Percentiles rank a stretch among this genome's conserved stretches.
These are phyloP conservation scores for Kentomonas sorsogonicus DNA, from an alignment of 208 protist species.

Conservation along the genomic window DNA sequence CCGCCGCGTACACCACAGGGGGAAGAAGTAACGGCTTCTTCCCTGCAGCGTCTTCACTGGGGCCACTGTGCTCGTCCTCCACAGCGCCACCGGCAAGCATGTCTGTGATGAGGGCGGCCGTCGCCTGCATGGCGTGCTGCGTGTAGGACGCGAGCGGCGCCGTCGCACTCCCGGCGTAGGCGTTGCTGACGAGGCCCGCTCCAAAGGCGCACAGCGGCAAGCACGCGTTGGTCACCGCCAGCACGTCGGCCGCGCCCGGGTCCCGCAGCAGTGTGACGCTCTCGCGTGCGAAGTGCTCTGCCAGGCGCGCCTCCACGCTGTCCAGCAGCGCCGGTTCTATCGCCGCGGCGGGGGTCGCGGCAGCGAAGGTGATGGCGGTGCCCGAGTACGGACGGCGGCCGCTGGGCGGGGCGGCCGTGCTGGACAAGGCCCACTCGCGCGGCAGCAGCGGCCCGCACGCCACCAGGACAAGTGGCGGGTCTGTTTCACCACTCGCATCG, in stretches of 20 bases:
- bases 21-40: slow-evolving; percentile 41
- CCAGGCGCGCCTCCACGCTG: slow-evolving; percentile 13
- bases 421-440: slow-evolving; percentile 58
- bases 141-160: slow-evolving; percentile 63
- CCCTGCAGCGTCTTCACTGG: slow-evolving; percentile 15
- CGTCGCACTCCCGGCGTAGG: slow-evolving; percentile 46
- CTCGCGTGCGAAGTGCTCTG: slow-evolving; percentile 51
- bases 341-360: slow-evolving; percentile 2
- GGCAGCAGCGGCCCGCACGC: slow-evolving; percentile 59
- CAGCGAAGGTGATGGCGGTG: slow-evolving; percentile 13
- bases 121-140: slow-evolving; percentile 57
- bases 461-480: too few relatives aligned
- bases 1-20: slow-evolving; percentile 24
- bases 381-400: background rate
- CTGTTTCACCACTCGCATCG: too few relatives aligned
- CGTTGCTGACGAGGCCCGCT: slow-evolving; percentile 78
- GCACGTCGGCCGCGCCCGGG: slow-evolving; percentile 27
- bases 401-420: background rate
- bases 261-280: slow-evolving; percentile 41
- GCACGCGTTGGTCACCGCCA: slow-evolving; percentile 69
- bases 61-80: too few relatives aligned
- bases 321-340: slow-evolving; percentile 12
- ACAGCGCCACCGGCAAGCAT: slow-evolving; percentile 25
- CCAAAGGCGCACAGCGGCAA: slow-evolving; percentile 72
- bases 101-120: slow-evolving; percentile 30